Evolutionary conservation across 23 red algal genomes (phyloP).

Genomic region (Gracilariopsis chorda): DNA sequence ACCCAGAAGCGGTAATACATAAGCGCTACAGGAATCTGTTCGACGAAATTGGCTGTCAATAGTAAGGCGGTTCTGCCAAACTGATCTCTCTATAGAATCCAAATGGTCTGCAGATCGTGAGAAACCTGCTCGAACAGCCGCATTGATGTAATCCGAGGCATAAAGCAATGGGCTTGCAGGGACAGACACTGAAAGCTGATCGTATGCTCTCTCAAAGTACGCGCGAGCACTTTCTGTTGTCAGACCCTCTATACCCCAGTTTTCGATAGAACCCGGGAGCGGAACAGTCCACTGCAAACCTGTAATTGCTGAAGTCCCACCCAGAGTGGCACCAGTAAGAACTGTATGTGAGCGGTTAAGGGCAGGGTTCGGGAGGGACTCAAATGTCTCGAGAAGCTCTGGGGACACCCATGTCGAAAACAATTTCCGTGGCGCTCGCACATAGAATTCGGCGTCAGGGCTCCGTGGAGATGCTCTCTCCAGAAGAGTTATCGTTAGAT

Average conservation of each 20-base stretch:
- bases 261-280: constrained; percentile 3
- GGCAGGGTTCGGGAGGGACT: not conserved
- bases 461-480: constrained; percentile 45
- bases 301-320: constrained; percentile 52
- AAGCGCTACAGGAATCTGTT: constrained; percentile 46
- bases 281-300: constrained; percentile 56
- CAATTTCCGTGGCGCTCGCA: constrained; percentile 7
- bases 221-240: not conserved
- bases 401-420: constrained; percentile 7
- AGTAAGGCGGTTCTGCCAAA: constrained; percentile 10
- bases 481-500: not conserved
- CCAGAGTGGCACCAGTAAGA: constrained; percentile 42
- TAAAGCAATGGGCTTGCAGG: not conserved
- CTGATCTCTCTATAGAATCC: not conserved
- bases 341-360: constrained; percentile 1
- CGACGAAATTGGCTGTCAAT: constrained; percentile 18
- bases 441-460: not conserved
- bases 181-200: not conserved
- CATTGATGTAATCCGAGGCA: not conserved
- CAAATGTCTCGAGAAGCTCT: not conserved
- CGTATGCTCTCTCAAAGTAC: not conserved
- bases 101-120: not conserved
- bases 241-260: constrained; percentile 31
- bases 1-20: not conserved
- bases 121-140: constrained; percentile 23